Evolutionary conservation across 2,329 filamentous ascomycete genomes (phyloP).

Genomic region (Leptographium flavum): DNA sequence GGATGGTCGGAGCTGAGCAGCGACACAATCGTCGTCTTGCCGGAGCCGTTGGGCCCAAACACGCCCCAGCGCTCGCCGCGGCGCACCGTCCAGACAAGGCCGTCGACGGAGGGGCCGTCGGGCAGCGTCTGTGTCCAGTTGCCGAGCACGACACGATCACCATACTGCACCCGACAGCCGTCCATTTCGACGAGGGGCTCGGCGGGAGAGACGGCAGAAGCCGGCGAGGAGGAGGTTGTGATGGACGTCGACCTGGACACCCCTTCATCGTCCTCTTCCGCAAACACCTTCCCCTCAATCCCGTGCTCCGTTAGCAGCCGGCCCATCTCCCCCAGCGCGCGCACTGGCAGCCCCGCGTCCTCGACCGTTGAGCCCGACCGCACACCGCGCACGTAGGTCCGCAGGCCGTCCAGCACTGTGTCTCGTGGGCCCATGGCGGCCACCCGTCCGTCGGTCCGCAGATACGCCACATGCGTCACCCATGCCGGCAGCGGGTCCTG

Average conservation of each 20-base stretch:
- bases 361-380: slow-evolving; percentile 27
- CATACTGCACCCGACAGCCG: slow-evolving; percentile 70
- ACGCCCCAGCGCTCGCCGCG: slow-evolving; percentile 82
- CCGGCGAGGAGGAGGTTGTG: slow-evolving; percentile 8
- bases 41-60: slow-evolving; percentile 86
- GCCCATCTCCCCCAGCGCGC: slow-evolving; percentile 35
- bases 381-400: slow-evolving; percentile 31
- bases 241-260: background rate
- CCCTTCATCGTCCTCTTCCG: slow-evolving; percentile 15
- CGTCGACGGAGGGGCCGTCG: slow-evolving; percentile 36
- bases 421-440: slow-evolving; percentile 51
- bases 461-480: slow-evolving; percentile 71
- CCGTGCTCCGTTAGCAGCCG: slow-evolving; percentile 27
- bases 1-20: slow-evolving; percentile 93
- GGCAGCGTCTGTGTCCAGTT: slow-evolving; percentile 55
- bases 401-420: slow-evolving; percentile 41
- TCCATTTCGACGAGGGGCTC: slow-evolving; percentile 76
- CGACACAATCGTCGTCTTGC: slow-evolving; percentile 88
- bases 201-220: background rate
- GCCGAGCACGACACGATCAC: slow-evolving; percentile 61
- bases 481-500: slow-evolving; percentile 82
- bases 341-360: slow-evolving; percentile 32
- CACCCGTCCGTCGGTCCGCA: slow-evolving; percentile 54
- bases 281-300: slow-evolving; percentile 22
- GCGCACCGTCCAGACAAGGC: slow-evolving; percentile 70